Conservation (phyloP, 768 basidiomycete genomes). For the Obba rivulosa region DNA sequence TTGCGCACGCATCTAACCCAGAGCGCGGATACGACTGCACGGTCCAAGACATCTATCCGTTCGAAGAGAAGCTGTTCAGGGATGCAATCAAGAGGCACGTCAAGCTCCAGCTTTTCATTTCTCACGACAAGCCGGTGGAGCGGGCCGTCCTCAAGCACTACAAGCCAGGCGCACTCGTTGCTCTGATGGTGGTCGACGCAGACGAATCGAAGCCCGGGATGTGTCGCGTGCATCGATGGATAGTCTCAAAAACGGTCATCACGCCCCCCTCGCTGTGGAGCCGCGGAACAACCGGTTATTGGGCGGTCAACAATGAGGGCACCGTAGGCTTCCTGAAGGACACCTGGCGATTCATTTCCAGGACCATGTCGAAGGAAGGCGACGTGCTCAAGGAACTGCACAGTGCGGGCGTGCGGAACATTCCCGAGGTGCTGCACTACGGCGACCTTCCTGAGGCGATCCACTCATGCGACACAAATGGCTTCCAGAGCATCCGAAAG, state of each 20-base stretch:
- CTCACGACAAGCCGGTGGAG: not conserved
- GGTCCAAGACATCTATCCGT: not conserved
- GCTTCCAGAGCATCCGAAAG: too few relatives aligned
- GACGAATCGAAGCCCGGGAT: not conserved
- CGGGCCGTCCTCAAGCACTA: conserved; percentile 5
- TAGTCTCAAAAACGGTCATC: conserved; percentile 6
- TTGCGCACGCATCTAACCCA: conserved; percentile 8
- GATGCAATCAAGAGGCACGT: not conserved
- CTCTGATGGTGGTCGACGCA: not conserved
- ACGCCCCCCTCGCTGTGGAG: not conserved
- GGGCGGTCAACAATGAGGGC: conserved; percentile 3
- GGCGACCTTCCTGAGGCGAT: conserved; percentile 2
- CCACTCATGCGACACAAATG: not conserved
- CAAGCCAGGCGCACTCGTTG: not conserved
- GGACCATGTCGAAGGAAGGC: not conserved
- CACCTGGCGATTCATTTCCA: conserved; percentile 1
- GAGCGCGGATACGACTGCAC: conserved; percentile 23
- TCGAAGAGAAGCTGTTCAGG: conserved; percentile 3
- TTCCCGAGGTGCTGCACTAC: not conserved
- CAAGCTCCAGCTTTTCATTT: not conserved
- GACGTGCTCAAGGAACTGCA: not conserved
- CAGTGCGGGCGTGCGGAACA: not conserved
- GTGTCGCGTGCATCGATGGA: not conserved
- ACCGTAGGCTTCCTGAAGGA: conserved; percentile 4
- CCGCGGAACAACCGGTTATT: conserved; percentile 2